Conservation (phyloP, 345 rosid species). For the Acer saccharum region DNA sequence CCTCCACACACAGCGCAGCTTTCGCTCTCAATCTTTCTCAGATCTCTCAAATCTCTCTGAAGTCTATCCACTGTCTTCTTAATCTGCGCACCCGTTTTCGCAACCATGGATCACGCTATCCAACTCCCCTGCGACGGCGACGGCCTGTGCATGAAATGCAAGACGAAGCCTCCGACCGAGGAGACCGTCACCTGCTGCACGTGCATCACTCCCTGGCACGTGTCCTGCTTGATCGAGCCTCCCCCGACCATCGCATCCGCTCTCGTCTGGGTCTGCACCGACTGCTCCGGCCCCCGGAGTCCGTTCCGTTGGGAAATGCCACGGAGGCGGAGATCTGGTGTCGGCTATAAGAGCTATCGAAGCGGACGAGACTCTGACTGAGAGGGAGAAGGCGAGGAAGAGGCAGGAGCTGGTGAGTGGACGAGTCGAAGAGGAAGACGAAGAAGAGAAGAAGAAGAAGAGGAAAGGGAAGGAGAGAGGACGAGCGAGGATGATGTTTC, state of each 20-base stretch:
- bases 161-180: constrained; percentile 38
- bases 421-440: constrained; percentile 14
- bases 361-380: constrained; percentile 46
- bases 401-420: constrained; percentile 61
- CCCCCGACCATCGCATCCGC: constrained; percentile 43
- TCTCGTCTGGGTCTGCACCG: constrained; percentile 54
- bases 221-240: constrained; percentile 37
- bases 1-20: background rate
- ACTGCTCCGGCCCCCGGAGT: constrained; percentile 38
- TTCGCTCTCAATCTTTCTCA: background rate
- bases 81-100: background rate
- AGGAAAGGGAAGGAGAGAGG: constrained; percentile 4
- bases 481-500: constrained; percentile 31
- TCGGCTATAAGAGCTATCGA: constrained; percentile 57
- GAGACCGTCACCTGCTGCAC: constrained; percentile 51
- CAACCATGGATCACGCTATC: constrained; percentile 33
- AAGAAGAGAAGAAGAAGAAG: constrained; percentile 25
- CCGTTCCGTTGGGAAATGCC: constrained; percentile 1
- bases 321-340: constrained; percentile 36
- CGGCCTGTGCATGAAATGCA: constrained; percentile 59
- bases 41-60: too few relatives aligned
- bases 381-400: constrained; percentile 53
- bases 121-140: constrained; percentile 65
- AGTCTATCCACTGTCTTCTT: background rate
- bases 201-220: constrained; percentile 70